Evolutionary conservation across 2,329 filamentous ascomycete species (phyloP), one percentile per base, ranked within the genome.

Genomic region (Trichophyton verrucosum): DNA sequence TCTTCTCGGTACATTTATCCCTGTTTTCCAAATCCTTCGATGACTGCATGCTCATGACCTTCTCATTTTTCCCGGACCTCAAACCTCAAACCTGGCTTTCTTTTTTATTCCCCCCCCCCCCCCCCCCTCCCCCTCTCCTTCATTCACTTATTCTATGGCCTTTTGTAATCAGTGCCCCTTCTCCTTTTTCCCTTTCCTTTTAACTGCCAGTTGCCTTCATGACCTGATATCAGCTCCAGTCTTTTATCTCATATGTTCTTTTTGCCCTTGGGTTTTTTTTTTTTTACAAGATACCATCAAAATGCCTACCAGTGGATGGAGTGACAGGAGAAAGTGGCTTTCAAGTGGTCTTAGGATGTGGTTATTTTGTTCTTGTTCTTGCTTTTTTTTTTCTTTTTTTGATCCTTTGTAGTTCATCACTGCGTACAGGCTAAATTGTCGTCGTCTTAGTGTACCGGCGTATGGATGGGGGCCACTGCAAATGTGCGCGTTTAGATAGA

Each of bases 31-130:
- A 22, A 46, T 58, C 42, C 40, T n/a, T 15, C 38, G 42, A 40
- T 17, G 30, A 62, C 33, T 58, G 56, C 44, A 60, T 55, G 58
- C 59, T 60, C 59, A 61, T 49, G 27, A 63, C 40, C 49, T 57
- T 36, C 8, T 22, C 40, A 15, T 51, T 51, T 13, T 57, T 20
- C 53, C 40, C 20, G 20, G 13, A 40, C 20, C 8, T 40, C n/a
- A 56, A 30, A 40, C 20, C 8, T 40, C n/a, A 56, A 30, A 17
- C 60, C 30, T 38, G 33, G 33, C n/a, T 13, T 22, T 44, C 44
- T 38, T 60, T 33, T 38, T 27, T 62, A 36, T 58, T 2, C 20
- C 20, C 20, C 2, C 20, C 20, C 20, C 20, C 20, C 20, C 20
- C 20, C 20, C n/a, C 20, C 20, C 20, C 20, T 20, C 20, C 20